Conservation (phyloP, 2,329 filamentous ascomycete genomes). For the Cercospora zeae-maydis region DNA sequence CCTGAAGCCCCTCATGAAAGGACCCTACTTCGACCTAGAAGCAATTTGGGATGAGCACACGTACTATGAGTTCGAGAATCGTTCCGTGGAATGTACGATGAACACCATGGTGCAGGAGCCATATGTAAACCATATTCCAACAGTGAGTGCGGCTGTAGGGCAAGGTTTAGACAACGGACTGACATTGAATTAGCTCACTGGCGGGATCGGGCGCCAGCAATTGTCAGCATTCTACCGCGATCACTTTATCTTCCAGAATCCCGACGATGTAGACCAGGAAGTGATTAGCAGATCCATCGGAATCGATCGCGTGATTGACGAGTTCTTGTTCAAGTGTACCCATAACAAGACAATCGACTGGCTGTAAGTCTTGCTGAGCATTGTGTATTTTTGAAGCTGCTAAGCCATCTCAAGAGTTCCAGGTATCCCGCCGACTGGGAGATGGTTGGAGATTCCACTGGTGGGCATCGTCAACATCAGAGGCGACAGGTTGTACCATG, state of each 20-base stretch:
- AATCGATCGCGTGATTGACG: slow-evolving; percentile 67
- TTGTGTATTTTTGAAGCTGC: background rate
- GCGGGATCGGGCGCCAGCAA: slow-evolving; percentile 62
- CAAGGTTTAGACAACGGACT: background rate
- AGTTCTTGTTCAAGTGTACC: slow-evolving; percentile 64
- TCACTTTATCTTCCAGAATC: slow-evolving; percentile 73
- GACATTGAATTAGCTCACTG: slow-evolving; percentile 42
- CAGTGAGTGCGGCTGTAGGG: slow-evolving; percentile 34
- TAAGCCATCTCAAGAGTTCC: slow-evolving; percentile 46
- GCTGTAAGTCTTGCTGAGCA: slow-evolving; percentile 52
- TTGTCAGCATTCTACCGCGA: slow-evolving; percentile 67
- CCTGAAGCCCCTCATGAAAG: slow-evolving; percentile 59
- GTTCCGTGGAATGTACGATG: slow-evolving; percentile 70
- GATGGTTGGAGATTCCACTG: slow-evolving; percentile 56
- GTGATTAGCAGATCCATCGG: slow-evolving; percentile 69
- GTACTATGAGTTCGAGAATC: slow-evolving; percentile 64
- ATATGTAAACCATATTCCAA: slow-evolving; percentile 75
- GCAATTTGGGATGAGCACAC: slow-evolving; percentile 77
- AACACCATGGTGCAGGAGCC: slow-evolving; percentile 76
- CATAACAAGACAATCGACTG: slow-evolving; percentile 62
- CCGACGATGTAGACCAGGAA: slow-evolving; percentile 62
- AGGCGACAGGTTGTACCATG: slow-evolving; percentile 65
- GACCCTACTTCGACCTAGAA: slow-evolving; percentile 70
- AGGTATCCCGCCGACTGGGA: slow-evolving; percentile 56
- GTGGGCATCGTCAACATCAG: slow-evolving; percentile 64